These are phyloP conservation scores for Mortierella sp. DNA, from an alignment of 371 early-diverging fungal species.

Conservation along the genomic window DNA sequence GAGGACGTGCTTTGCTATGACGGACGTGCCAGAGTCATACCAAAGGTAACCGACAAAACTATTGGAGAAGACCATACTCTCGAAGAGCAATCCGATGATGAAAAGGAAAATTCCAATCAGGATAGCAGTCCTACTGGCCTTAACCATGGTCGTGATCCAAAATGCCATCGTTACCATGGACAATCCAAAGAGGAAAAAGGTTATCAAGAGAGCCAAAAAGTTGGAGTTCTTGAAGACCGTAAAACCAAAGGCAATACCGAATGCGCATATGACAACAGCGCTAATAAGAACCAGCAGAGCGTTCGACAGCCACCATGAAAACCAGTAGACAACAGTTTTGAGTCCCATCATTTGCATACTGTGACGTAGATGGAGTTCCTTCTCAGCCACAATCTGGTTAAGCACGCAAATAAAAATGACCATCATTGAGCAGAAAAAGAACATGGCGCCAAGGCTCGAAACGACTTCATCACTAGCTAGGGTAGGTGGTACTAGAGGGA, in stretches of 20 bases:
- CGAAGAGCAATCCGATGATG: conserved; percentile 78
- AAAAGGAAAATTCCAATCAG: conserved; percentile 78
- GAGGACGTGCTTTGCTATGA: conserved; percentile 48
- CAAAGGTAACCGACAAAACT: conserved; percentile 73
- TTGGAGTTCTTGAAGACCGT: conserved; percentile 68
- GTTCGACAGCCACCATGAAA: conserved; percentile 67
- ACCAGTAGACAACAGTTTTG: conserved; percentile 72
- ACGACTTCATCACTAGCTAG: conserved; percentile 67
- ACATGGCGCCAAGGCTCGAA: conserved; percentile 66
- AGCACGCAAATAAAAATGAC: conserved; percentile 66
- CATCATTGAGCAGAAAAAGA: conserved; percentile 78
- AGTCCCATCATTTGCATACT: conserved; percentile 84
- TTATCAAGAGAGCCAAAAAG: conserved; percentile 66
- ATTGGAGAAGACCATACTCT: conserved; percentile 73
- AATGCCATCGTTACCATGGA: conserved; percentile 78
- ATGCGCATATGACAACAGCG: conserved; percentile 65
- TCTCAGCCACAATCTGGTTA: conserved; percentile 76
- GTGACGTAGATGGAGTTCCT: conserved; percentile 73
- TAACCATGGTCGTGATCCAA: conserved; percentile 74
- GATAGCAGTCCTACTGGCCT: conserved; percentile 56
- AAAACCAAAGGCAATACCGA: conserved; percentile 73
- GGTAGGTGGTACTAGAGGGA: conserved; percentile 69
- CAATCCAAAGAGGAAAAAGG: conserved; percentile 78
- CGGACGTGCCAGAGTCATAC: conserved; percentile 64
- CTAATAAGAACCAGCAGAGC: conserved; percentile 67